A percentile compares a stretch with the other conserved stretches of the same genome.
phyloP scores from a whole-genome alignment of 192 early-diverging fungal genomes.

The Thamnidium elegans region DNA sequence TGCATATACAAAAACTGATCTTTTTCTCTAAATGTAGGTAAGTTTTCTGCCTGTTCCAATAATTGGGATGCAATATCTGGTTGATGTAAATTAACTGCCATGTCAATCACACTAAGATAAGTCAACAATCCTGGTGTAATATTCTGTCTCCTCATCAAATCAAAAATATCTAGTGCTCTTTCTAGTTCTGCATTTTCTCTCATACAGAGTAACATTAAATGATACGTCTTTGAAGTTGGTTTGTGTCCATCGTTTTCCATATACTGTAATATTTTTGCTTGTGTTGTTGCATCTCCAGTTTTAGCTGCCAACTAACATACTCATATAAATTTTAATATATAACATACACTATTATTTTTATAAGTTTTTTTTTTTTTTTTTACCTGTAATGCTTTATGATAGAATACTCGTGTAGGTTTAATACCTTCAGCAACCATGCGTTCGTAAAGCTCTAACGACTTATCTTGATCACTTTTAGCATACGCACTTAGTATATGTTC shows the following conservation, averaged over 20 bases:
- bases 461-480: conserved; percentile 25
- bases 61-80: conserved; percentile 36
- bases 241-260: not conserved
- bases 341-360: not conserved
- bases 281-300: conserved; percentile 8
- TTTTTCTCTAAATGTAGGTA: conserved; percentile 23
- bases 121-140: conserved; percentile 29
- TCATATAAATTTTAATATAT: not conserved
- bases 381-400: conserved; percentile 40
- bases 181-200: conserved; percentile 44
- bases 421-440: conserved; percentile 35
- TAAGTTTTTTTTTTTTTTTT: not conserved
- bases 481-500: conserved; percentile 29
- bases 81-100: conserved; percentile 35
- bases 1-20: conserved; percentile 31
- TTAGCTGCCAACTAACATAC: conserved; percentile 12
- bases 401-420: conserved; percentile 14
- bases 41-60: conserved; percentile 37
- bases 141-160: conserved; percentile 37
- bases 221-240: conserved; percentile 25
- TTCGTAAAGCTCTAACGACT: conserved; percentile 21
- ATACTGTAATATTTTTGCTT: conserved; percentile 12
- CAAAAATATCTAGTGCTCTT: conserved; percentile 44
- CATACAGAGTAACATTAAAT: conserved; percentile 40
- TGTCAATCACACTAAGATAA: conserved; percentile 30